These are phyloP conservation scores for Blastobotrys mokoenaii DNA, from an alignment of 805 yeast species.

Conservation along the genomic window DNA sequence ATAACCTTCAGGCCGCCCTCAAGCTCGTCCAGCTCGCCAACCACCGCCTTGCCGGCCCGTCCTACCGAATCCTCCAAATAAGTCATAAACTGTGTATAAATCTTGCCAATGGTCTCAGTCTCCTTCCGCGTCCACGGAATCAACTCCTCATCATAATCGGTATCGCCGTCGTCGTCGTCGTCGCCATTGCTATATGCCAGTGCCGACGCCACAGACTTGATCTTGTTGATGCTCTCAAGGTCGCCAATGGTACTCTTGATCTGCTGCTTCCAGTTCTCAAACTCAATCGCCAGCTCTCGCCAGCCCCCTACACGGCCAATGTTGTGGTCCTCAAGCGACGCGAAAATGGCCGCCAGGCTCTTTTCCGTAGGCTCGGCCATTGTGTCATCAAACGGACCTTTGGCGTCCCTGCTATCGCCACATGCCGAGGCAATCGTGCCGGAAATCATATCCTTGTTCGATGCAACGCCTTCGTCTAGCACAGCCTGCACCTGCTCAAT, in stretches of 20 bases:
- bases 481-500: too few species aligned
- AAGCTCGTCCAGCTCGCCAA: not conserved
- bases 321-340: not conserved
- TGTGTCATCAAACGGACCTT: too few species aligned
- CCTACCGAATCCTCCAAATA: not conserved
- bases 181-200: not conserved
- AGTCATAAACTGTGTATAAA: not conserved
- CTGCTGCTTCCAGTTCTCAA: not conserved
- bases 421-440: too few species aligned
- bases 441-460: too few species aligned
- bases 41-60: not conserved
- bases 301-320: constrained; percentile 1
- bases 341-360: not conserved
- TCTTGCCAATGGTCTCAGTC: not conserved
- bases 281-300: constrained; percentile 1
- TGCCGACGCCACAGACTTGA: not conserved
- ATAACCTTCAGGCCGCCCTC: not conserved
- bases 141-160: constrained; percentile 3
- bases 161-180: constrained; percentile 3
- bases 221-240: not conserved
- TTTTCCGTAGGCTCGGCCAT: not conserved
- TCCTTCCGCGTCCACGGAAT: not conserved
- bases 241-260: not conserved
- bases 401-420: too few species aligned
- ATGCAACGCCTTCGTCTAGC: too few species aligned